Base-by-base conservation (phyloP, 768 basidiomycete species). In the Termitomyces sp. region DNA sequence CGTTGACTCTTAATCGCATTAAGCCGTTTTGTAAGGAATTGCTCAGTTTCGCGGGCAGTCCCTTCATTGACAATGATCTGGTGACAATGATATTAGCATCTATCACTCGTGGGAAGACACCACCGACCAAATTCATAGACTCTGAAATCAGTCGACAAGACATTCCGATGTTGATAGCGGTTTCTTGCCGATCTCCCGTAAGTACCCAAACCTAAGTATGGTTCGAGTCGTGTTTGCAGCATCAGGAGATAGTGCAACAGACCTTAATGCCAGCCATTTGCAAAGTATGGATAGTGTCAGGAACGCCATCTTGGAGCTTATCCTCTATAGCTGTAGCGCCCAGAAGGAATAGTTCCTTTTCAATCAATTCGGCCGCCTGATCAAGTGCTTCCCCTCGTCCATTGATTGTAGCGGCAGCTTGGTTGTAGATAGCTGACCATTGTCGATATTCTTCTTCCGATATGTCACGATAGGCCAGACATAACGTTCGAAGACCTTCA, bases 291-390 rank as follows among this genome's bases (percentile, higher is more conserved):
- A 98, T 99, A 5, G 97, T 87, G 66, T 99, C 97, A 0, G 97
- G 97, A 3, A 99, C 97, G 41, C 97, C 97, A 53, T 99, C 97
- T 69, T 99, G 97, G 14, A 99, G 76, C 71, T 97, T 98, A 71
- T 99, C 97, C 70, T 99, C 97, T 66, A 99, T 94, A 18, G 97
- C 97, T 2, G 97, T 98, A 26, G 97, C 97, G 3, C 97, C 97
- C 18, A 99, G 80, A 18, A 99, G 68, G 66, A 92, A 87, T 63
- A 99, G 78, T 60, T 99, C 94, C 65, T 90, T 90, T 75, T 99
- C 97, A 62, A 99, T 97, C 49, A 96, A 74, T 68, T 99, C 97
- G 1, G 97, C 94, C 0, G 93, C 96, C 63, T 85, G 82, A 71
- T 98, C 97, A 38, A 99, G 81, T 8, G 94, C 97, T 44, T 98